Conservation (phyloP, 1,284 basidiomycete genomes). For the Marasmius fiardii region DNA sequence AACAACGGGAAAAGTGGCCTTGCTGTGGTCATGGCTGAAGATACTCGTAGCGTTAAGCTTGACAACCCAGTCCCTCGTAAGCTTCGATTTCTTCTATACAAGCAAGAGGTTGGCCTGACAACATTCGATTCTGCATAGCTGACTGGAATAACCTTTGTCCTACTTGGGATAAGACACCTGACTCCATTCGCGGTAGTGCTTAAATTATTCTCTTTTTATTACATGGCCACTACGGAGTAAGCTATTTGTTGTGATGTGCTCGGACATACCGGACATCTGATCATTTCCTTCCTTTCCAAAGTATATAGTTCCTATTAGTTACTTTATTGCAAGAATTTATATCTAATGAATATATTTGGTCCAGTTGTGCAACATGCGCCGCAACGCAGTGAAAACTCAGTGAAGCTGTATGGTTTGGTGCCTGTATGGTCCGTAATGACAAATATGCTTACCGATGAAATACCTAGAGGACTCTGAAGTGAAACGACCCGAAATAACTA, state of each 20-base stretch:
- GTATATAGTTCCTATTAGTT: no score
- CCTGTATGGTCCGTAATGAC: no score
- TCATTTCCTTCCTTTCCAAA: no score
- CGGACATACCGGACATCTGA: no score
- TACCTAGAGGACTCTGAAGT: no score
- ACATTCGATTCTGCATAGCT: background rate
- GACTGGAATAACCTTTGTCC: slow-evolving; percentile 29
- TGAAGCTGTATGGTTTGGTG: no score
- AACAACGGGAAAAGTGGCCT: slow-evolving; percentile 33
- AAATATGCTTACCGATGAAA: no score
- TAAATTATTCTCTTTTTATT: background rate
- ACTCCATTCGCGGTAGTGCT: background rate
- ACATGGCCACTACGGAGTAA: background rate
- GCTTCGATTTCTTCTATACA: background rate
- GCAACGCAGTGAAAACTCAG: no score
- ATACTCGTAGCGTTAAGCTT: slow-evolving; percentile 19
- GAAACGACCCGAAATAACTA: no score
- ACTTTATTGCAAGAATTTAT: no score
- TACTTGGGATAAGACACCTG: slow-evolving; percentile 16
- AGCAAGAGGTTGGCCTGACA: background rate
- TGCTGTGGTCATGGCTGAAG: slow-evolving; percentile 38
- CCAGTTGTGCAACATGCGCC: no score
- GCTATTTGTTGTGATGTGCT: background rate
- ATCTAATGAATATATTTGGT: no score
- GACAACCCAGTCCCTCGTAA: slow-evolving; percentile 15